Evolutionary conservation across 768 basidiomycete genomes (phyloP).

Genomic region (Rubroboletus pulcherrimus): DNA sequence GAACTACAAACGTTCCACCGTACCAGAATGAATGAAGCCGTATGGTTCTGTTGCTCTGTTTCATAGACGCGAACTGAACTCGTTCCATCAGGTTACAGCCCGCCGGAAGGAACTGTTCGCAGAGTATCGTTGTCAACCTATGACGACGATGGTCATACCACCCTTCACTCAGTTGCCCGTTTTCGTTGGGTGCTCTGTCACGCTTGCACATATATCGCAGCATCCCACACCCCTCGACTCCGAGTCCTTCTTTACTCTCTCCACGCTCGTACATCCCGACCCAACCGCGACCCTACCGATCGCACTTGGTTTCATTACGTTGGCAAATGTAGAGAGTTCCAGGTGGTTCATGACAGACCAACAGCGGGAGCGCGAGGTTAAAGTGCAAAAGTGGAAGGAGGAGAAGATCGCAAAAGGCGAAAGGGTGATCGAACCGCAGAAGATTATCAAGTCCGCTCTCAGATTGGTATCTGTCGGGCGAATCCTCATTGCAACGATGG

Average conservation of each 20-base stretch:
- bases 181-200: constrained; percentile 62
- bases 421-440: constrained; percentile 42
- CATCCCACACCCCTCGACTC: constrained; percentile 67
- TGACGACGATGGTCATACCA: constrained; percentile 56
- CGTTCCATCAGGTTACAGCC: constrained; percentile 41
- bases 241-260: constrained; percentile 72
- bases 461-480: constrained; percentile 59
- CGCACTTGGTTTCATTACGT: constrained; percentile 63
- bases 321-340: constrained; percentile 77
- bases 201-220: constrained; percentile 52
- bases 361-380: constrained; percentile 48
- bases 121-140: constrained; percentile 54
- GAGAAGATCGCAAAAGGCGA: constrained; percentile 41
- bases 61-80: constrained; percentile 1
- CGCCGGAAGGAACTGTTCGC: constrained; percentile 59
- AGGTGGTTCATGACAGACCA: constrained; percentile 67
- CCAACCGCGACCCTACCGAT: constrained; percentile 69
- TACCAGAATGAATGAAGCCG: constrained; percentile 46
- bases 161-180: constrained; percentile 67
- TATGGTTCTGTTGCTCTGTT: constrained; percentile 22
- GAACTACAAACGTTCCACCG: constrained; percentile 46
- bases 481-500: constrained; percentile 62
- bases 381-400: constrained; percentile 46
- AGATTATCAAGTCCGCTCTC: constrained; percentile 52
- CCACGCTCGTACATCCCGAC: constrained; percentile 67